These are phyloP conservation scores for Pyrenophora seminiperda DNA, from an alignment of 2,329 filamentous ascomycete genomes.

Conservation along the genomic window DNA sequence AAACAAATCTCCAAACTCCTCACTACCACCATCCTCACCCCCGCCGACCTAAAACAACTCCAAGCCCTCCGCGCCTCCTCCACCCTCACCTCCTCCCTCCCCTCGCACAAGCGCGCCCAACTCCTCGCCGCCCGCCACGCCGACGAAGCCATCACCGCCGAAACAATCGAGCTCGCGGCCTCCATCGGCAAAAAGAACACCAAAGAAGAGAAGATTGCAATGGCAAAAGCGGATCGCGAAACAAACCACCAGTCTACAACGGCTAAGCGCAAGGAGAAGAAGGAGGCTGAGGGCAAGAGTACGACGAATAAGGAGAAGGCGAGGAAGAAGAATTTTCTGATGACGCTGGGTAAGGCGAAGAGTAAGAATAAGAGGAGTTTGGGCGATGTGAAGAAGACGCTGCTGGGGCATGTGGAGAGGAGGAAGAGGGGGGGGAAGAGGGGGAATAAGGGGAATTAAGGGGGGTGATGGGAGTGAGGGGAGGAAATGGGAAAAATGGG, in stretches of 20 bases:
- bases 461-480: no score
- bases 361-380: slow-evolving; percentile 94
- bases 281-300: slow-evolving; percentile 88
- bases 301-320: slow-evolving; percentile 98
- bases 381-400: slow-evolving; percentile 78
- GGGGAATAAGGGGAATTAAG: slow-evolving; percentile 62
- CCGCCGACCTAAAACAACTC: slow-evolving; percentile 93
- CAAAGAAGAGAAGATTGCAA: slow-evolving; percentile 85
- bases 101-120: slow-evolving; percentile 49
- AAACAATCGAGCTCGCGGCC: slow-evolving; percentile 86
- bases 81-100: slow-evolving; percentile 68
- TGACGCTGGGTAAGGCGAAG: slow-evolving; percentile 97
- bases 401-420: slow-evolving; percentile 81
- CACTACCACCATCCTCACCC: slow-evolving; percentile 92
- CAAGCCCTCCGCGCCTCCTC: slow-evolving; percentile 81
- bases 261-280: slow-evolving; percentile 83
- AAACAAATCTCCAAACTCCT: slow-evolving; percentile 67
- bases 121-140: slow-evolving; percentile 63
- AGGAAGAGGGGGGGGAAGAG: slow-evolving; percentile 83
- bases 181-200: slow-evolving; percentile 78
- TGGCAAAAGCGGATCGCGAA: slow-evolving; percentile 81
- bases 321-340: slow-evolving; percentile 96
- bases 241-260: slow-evolving; percentile 85
- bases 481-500: no score
- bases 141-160: slow-evolving; percentile 88